Evolutionary conservation across 2,329 filamentous ascomycete species (phyloP), one percentile per base, ranked within the genome.

Genomic region (Paracoccidioides brasiliensis): DNA sequence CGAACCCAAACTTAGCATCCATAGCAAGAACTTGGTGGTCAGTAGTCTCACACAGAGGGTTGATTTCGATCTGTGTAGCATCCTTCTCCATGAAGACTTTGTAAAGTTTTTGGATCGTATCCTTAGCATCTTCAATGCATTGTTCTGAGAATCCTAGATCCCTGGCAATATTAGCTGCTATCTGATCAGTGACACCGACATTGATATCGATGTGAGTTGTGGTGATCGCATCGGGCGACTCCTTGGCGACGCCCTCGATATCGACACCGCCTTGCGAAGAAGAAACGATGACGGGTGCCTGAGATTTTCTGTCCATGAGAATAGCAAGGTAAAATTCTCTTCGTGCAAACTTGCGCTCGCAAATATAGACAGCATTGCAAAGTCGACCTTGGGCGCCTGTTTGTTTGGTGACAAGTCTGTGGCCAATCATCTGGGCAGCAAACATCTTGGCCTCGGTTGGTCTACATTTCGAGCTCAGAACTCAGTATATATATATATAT

Each of bases 401-500:
- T 80, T 98, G 93, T 84, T 98, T 98, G 74, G 93, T 98, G 76
- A 98, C 83, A 75, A 98, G 89, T 78, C 96, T 96, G 79, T 98
- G 91, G 70, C 93, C 93, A 75, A 98, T 97, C 93, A 98, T 98
- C 80, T 98, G 90, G 66, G 91, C 82, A 65, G 93, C 91, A 72
- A 98, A 95, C 84, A 97, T 95, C 80, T 89, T 87, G 70, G 93
- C 93, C 80, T 85, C 82, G 67, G 90, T 90, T 58, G 93, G 88
- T 59, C 81, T 84, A 58, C 30, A 57, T 51, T 32, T 37, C 53
- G 40, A 22, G 15, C 9, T 52, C 22, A 52, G 49, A 10, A 22
- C 22, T 22, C 22, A 22, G 22, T 2, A 22, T 22, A 22, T 22
- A 22, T 22, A 22, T 22, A 22, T 22, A 52, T 42, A 42, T 4